Evolutionary conservation across 2,329 filamentous ascomycete genomes (phyloP).

Genomic region (Teratosphaeria destructans): DNA sequence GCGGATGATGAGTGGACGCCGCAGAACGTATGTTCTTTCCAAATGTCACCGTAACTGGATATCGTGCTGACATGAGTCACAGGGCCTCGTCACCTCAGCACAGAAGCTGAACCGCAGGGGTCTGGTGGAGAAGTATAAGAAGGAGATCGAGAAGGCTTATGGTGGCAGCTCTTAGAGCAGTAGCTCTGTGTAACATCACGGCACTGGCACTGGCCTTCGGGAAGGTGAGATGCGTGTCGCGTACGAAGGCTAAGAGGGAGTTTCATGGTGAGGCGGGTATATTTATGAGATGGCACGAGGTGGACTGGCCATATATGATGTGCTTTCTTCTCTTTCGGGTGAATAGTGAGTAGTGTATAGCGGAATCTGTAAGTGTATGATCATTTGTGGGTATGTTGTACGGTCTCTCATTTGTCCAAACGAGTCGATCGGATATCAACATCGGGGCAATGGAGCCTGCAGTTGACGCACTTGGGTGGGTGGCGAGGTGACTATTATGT

Average conservation of each 20-base stretch:
- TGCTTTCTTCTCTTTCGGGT: neutral
- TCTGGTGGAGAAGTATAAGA: constrained; percentile 41
- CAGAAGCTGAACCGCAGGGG: constrained; percentile 44
- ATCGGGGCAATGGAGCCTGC: too few species aligned
- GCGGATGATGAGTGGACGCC: constrained; percentile 84
- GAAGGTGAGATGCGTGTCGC: neutral
- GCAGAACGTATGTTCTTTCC: constrained; percentile 54
- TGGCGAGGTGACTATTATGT: too few species aligned
- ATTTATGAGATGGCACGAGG: too few species aligned
- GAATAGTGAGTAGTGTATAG: neutral
- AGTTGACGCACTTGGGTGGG: too few species aligned
- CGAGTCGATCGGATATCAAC: too few species aligned
- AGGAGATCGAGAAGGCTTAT: constrained; percentile 40
- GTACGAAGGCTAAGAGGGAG: neutral
- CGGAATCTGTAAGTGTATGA: neutral
- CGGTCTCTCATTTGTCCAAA: too few species aligned
- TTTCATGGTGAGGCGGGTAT: neutral
- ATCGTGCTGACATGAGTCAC: neutral
- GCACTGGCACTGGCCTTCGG: neutral
- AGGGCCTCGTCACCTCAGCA: constrained; percentile 42
- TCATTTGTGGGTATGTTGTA: neutral
- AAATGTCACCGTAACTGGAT: neutral
- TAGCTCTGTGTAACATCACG: neutral
- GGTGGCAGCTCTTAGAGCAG: constrained; percentile 3
- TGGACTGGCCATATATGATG: neutral